These are phyloP conservation scores for Pseudogymnoascus sp. DNA, from an alignment of 2,329 filamentous ascomycete genomes.

Conservation along the genomic window DNA sequence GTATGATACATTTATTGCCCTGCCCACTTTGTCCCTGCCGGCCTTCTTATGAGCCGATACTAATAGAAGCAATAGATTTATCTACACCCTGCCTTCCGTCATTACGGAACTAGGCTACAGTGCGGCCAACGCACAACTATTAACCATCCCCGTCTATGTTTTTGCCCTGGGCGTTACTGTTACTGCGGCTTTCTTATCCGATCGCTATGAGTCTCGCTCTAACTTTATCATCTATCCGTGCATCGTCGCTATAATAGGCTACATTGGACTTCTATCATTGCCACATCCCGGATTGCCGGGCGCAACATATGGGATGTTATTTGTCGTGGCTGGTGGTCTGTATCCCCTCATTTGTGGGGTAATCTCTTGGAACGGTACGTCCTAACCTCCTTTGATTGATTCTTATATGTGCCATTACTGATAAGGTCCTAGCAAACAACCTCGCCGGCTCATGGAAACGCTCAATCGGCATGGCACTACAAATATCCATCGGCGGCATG, in stretches of 20 bases:
- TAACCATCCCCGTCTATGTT: constrained; percentile 19
- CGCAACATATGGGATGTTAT: constrained; percentile 72
- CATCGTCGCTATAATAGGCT: constrained; percentile 14
- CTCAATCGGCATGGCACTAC: constrained; percentile 24
- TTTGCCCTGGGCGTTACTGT: constrained; percentile 12
- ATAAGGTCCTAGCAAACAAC: constrained; percentile 23
- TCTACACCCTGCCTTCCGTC: constrained; percentile 21
- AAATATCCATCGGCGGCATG: constrained; percentile 27
- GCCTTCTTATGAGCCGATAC: background rate
- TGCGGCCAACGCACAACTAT: constrained; percentile 15
- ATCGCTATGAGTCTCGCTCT: constrained; percentile 16
- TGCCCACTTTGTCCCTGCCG: background rate
- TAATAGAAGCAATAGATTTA: constrained; percentile 7
- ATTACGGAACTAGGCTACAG: constrained; percentile 19
- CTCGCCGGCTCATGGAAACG: constrained; percentile 24
- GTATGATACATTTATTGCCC: background rate
- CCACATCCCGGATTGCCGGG: constrained; percentile 41
- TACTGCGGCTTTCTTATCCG: constrained; percentile 13
- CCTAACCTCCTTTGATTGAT: background rate
- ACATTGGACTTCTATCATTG: constrained; percentile 13
- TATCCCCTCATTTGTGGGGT: constrained; percentile 79
- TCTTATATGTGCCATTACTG: background rate
- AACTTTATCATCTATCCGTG: constrained; percentile 18
- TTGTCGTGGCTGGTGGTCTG: constrained; percentile 75
- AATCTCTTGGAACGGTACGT: constrained; percentile 56